Percentiles rank a stretch among this genome's conserved stretches.
Conservation (phyloP, 306 rosid genomes). For the Prunus persica region Prunus_persica_NCBIv2 NC_034010.1:17193001-17193500, state of each 20-base stretch:
- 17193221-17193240: background rate
- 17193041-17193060: constrained; percentile 30
- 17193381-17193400: constrained; percentile 71
- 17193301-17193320: constrained; percentile 84
- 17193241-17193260: constrained; percentile 71
- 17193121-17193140: constrained; percentile 83
- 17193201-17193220: background rate
- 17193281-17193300: constrained; percentile 87
- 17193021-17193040: background rate
- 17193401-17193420: constrained; percentile 80
- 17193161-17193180: constrained; percentile 7
- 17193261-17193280: constrained; percentile 69
- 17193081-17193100: constrained; percentile 74
- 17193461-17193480: constrained; percentile 27
- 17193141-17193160: constrained; percentile 21
- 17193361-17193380: constrained; percentile 31
- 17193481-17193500: constrained; percentile 35
- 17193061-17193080: constrained; percentile 77
- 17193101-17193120: constrained; percentile 53
- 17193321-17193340: constrained; percentile 79
- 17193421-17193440: constrained; percentile 79
- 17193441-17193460: constrained; percentile 60
- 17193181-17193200: background rate
- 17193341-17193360: constrained; percentile 62
- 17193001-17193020: background rate